Conservation (phyloP, 2,329 filamentous ascomycete species). For the Coniochaeta sp. region DNA sequence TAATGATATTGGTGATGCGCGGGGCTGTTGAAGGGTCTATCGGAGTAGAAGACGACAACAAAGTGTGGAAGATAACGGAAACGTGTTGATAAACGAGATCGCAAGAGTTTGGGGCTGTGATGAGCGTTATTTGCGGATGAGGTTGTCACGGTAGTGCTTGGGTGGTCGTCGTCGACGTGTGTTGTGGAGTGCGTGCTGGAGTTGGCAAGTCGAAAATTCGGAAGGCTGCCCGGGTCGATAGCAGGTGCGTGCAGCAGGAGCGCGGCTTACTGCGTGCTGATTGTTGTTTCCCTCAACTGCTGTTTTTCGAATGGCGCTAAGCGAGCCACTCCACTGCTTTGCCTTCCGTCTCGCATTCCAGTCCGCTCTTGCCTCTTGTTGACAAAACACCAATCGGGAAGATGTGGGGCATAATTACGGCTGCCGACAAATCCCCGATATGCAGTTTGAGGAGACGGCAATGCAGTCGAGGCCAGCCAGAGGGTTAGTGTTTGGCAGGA, state of each 20-base stretch:
- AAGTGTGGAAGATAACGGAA: constrained; percentile 2
- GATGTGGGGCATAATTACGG: background rate
- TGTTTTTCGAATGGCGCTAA: background rate
- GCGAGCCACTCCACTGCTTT: background rate
- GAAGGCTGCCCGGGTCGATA: constrained; percentile 11
- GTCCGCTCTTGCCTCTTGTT: background rate
- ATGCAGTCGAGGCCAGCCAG: background rate
- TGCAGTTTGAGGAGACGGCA: background rate
- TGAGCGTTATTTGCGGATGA: constrained; percentile 10
- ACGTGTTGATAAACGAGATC: constrained; percentile 11
- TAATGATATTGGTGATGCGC: constrained; percentile 12
- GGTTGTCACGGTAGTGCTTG: constrained; percentile 1
- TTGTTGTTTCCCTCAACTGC: background rate
- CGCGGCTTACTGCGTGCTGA: background rate
- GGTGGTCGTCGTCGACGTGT: constrained; percentile 6
- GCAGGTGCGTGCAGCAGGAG: background rate
- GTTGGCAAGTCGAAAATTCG: constrained; percentile 19
- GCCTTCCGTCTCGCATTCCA: background rate
- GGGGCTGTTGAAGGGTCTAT: constrained; percentile 7
- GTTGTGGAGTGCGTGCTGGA: constrained; percentile 19
- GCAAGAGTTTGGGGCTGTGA: constrained; percentile 3
- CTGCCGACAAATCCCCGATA: background rate
- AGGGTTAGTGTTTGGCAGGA: background rate
- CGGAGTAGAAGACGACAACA: constrained; percentile 3
- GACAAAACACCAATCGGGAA: background rate